Conservation (phyloP, 352 stramenopile species). For the Pythium periplocum region DNA sequence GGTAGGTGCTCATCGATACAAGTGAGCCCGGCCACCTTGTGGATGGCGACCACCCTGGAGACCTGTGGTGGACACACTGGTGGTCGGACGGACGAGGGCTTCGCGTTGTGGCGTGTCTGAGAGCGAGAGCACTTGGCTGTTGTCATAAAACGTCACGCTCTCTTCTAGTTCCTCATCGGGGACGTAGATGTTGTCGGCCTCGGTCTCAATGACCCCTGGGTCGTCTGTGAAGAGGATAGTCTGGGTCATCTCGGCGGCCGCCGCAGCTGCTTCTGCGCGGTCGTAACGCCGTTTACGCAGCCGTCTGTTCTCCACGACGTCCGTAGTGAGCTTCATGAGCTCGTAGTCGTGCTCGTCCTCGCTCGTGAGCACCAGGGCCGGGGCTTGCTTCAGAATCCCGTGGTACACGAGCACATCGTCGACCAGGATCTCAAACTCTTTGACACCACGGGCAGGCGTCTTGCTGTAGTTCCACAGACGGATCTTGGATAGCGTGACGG, state of each 20-base stretch:
- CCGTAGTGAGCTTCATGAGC: constrained; percentile 14
- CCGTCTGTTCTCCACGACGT: constrained; percentile 33
- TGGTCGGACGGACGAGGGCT: constrained; percentile 32
- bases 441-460: constrained; percentile 65
- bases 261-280: constrained; percentile 35
- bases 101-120: constrained; percentile 45
- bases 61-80: constrained; percentile 16
- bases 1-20: too few relatives aligned
- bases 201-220: constrained; percentile 39
- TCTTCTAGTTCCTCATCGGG: constrained; percentile 54
- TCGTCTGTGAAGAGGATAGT: constrained; percentile 77
- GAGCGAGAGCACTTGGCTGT: constrained; percentile 64
- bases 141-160: constrained; percentile 71
- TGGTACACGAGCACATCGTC: constrained; percentile 83
- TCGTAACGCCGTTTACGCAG: constrained; percentile 36
- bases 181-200: constrained; percentile 48
- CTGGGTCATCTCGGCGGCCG: constrained; percentile 52
- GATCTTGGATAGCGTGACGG: constrained; percentile 70
- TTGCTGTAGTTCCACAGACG: constrained; percentile 88
- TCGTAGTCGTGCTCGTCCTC: constrained; percentile 19
- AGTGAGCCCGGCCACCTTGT: too few relatives aligned
- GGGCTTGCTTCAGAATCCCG: constrained; percentile 40
- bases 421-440: constrained; percentile 77
- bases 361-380: constrained; percentile 22
- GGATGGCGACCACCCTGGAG: too few relatives aligned